phyloP scores from a whole-genome alignment of 2,329 filamentous ascomycete genomes.

The Alternaria gansuensis region DNA sequence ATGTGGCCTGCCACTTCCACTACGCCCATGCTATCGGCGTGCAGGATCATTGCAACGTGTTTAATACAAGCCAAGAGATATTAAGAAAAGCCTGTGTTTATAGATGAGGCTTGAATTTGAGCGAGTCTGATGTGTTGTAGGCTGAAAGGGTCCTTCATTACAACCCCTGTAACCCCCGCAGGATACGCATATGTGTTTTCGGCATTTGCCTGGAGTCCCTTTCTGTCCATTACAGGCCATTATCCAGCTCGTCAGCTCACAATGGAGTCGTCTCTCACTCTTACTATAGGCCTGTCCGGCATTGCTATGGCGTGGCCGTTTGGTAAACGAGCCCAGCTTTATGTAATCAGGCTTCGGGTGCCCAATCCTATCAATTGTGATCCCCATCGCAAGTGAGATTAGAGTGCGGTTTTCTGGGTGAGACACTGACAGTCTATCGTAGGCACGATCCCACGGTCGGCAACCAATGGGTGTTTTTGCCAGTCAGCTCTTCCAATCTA shows the following conservation, averaged over 20 bases:
- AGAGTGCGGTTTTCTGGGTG: background rate
- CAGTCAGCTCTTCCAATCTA: slow-evolving; percentile 22
- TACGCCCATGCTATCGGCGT: background rate
- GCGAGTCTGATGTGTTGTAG: slow-evolving; percentile 16
- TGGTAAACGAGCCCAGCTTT: slow-evolving; percentile 24
- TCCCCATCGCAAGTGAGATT: slow-evolving; percentile 37
- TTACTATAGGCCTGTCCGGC: slow-evolving; percentile 31
- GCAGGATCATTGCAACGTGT: background rate
- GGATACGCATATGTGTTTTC: slow-evolving; percentile 1
- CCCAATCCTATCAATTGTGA: slow-evolving; percentile 41
- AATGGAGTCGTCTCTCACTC: slow-evolving; percentile 37
- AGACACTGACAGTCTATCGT: background rate
- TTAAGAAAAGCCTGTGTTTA: slow-evolving; percentile 4
- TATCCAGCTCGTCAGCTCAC: background rate
- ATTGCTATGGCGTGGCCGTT: slow-evolving; percentile 34
- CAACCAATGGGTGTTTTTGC: slow-evolving; percentile 38
- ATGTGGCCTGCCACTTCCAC: background rate
- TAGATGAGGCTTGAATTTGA: slow-evolving; percentile 19
- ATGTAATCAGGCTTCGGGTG: slow-evolving; percentile 33
- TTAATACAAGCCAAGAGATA: slow-evolving; percentile 16
- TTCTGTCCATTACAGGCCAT: background rate
- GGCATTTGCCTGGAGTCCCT: slow-evolving; percentile 10
- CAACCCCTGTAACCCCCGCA: slow-evolving; percentile 22
- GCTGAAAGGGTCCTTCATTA: slow-evolving; percentile 26
- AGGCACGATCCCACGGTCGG: slow-evolving; percentile 33